Evolutionary conservation across 805 yeast species (phyloP), one percentile per base, ranked within the genome.

Genomic region (Ogataea pignaliae): DNA sequence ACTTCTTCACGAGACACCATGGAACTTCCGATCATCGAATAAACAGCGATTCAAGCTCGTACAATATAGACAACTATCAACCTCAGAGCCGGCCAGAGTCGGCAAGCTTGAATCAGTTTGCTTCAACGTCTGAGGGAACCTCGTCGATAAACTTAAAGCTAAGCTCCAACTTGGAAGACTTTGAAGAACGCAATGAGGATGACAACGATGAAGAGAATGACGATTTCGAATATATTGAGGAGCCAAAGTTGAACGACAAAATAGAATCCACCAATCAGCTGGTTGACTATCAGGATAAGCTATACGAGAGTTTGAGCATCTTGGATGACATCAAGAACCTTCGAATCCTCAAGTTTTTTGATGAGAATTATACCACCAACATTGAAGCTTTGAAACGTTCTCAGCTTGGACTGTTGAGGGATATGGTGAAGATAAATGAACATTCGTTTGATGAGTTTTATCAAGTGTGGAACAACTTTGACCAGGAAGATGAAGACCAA

Each of bases 221-320:
- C 10, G 29, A 39, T 17, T 40, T 35, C 17, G 49, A 36, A n/a
- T 51, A 49, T 36, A 45, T 39, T 42, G 59, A 38, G 50, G 61
- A 46, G 28, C 52, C 57, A 6, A 61, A 66, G 31, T 56, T 69
- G 3, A 48, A 63, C 14, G 87, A 82, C 56, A 69, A 69, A 48
- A 61, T 80, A 3, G 76, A 81, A 10, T 66, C 78, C 3, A 76
- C 80, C 0, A 65, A 69, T 40, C 87, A 88, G 8, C 69, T 72
- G 39, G 81, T 78, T 16, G 81, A 85, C 42, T 69, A 77, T 47
- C 89, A 82, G 64, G 96, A 87, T 63, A 74, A 76, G 55, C 70
- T 87, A 37, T 90, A 96, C 95, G 82, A 91, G 7, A 95, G 88
- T 53, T 81, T 89, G 40, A 96, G 86, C 55, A 83, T 86, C 0